Conservation (phyloP, 1,139 yeast genomes). For the Protomyces arabidopsidicola region DNA sequence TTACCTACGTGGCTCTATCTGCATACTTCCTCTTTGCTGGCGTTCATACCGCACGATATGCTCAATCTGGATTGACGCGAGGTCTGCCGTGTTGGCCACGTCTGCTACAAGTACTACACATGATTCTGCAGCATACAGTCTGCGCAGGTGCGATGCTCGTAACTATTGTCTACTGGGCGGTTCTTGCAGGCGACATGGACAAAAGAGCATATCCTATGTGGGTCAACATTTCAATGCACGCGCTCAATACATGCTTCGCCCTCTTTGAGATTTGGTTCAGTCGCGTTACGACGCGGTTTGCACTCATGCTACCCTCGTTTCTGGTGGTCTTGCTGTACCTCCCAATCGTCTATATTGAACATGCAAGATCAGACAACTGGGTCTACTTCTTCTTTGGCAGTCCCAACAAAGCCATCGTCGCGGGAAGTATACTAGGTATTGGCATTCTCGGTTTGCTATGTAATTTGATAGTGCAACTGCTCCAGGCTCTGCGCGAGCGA, state of each 20-base stretch:
- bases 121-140: not conserved
- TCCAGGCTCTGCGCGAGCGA: not conserved
- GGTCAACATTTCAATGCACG: not conserved
- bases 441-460: not conserved
- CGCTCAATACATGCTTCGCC: not conserved
- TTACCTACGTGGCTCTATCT: not conserved
- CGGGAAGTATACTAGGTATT: not conserved
- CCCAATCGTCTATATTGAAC: not conserved
- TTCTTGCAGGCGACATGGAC: not conserved
- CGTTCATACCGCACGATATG: not conserved
- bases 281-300: not conserved
- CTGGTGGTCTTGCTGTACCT: not conserved
- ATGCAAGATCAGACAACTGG: not conserved
- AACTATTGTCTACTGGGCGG: not conserved
- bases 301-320: not conserved
- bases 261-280: not conserved
- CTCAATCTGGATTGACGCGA: not conserved
- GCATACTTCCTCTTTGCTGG: not conserved
- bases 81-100: not conserved
- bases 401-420: not conserved
- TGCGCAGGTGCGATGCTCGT: not conserved
- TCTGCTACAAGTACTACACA: not conserved
- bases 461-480: not conserved
- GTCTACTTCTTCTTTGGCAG: conserved; percentile 1
- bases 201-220: not conserved